Evolutionary conservation across 2,329 filamentous ascomycete species (phyloP), one percentile per base, ranked within the genome.

Genomic region (Venturia effusa): DNA sequence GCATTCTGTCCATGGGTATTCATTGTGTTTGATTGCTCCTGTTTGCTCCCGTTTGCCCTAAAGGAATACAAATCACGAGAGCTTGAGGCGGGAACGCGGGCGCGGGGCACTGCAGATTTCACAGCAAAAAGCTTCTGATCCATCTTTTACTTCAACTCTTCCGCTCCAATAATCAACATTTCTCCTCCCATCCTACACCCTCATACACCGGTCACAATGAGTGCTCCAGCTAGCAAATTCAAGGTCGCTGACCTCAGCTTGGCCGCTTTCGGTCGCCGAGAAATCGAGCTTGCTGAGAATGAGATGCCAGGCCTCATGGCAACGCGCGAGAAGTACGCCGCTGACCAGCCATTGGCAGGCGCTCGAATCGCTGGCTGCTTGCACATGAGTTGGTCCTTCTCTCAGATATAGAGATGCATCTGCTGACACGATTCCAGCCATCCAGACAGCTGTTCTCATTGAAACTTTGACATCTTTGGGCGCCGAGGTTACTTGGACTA

Each of bases 361-460:
- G 91, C 92, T 78, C 89, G 93, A 74, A 97, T 99, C 78, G 94
- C 94, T 73, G 94, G 94, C 76, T 97, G 94, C 82, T 84, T 97
- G 78, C 92, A 97, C 88, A 97, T 96, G 93, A 97, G 84, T 87
- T 80, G 55, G 83, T 77, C 63, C 55, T 17, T 30, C 30, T 61
- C 43, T 5, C 40, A 57, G 51, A 19, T 19, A 37, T 22, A 5
- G 15, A 7, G 3, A 1, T 13, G 32, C 17, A 19, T 24, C 17
- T n/a, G 66, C 70, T 62, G 68, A 64, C 59, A 27, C 63, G 4
- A 32, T 17, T 40, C 5, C 67, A 87, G 84, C 94, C 78, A 97
- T 99, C 82, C 94, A 99, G 84, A 99, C 94, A 69, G 94, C 94
- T 72, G 94, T 99, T 75, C 88, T 99, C 74, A 99, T 99, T 80